These are phyloP conservation scores for Gossypium trilobum DNA, from an alignment of 441 rosid genomes.

Conservation along the genomic window DNA sequence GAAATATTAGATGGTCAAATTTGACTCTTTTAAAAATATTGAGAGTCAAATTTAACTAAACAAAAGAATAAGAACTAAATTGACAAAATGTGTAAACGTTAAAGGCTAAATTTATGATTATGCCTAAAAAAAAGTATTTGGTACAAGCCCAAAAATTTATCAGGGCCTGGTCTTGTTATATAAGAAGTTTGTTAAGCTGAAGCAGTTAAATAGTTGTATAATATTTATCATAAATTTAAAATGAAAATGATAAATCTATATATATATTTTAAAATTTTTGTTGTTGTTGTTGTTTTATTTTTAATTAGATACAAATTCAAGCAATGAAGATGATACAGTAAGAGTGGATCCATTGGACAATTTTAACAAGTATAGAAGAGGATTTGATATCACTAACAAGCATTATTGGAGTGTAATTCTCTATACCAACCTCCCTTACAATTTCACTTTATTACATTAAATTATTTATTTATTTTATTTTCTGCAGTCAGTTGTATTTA, in stretches of 20 bases:
- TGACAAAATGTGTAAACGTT: no score
- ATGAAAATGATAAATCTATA: background rate
- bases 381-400: constrained; percentile 55
- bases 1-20: no score
- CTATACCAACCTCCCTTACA: background rate
- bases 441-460: background rate
- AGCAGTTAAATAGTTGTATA: no score
- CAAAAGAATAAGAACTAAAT: no score
- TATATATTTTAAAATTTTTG: background rate
- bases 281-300: background rate
- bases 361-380: constrained; percentile 56
- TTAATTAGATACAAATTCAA: constrained; percentile 26
- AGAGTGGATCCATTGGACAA: constrained; percentile 51
- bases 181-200: no score
- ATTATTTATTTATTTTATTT: background rate
- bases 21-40: no score
- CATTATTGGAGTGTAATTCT: constrained; percentile 68
- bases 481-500: constrained; percentile 51
- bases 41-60: no score
- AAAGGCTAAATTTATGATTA: no score
- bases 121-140: no score
- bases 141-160: no score
- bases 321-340: constrained; percentile 37
- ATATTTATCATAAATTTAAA: background rate
- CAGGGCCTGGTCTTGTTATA: no score